Conservation (phyloP, 2,329 filamentous ascomycete species). For the Elsinoe necatrix region DNA sequence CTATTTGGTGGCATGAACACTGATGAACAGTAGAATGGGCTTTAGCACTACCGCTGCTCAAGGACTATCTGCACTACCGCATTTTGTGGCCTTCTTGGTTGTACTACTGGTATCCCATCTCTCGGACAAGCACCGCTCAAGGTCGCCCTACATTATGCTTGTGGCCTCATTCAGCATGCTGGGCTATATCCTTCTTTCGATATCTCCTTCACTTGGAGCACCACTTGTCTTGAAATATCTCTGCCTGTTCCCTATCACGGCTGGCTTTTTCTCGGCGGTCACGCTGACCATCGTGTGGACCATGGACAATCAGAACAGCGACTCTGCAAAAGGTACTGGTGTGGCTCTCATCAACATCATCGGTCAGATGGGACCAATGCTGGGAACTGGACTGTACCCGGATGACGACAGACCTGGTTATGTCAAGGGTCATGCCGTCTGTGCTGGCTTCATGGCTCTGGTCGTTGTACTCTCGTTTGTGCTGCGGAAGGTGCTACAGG, state of each 20-base stretch:
- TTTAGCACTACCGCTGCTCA: constrained; percentile 60
- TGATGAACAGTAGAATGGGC: constrained; percentile 50
- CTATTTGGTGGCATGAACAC: neutral
- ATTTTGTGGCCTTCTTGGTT: constrained; percentile 62
- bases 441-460: constrained; percentile 42
- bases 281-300: constrained; percentile 82
- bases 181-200: constrained; percentile 40
- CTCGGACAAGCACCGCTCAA: constrained; percentile 58
- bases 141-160: constrained; percentile 58
- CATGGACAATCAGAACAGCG: constrained; percentile 71
- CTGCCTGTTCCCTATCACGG: constrained; percentile 67
- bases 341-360: constrained; percentile 75
- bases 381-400: constrained; percentile 48
- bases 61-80: constrained; percentile 72
- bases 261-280: constrained; percentile 77
- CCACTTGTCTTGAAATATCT: constrained; percentile 51
- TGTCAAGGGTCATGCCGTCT: constrained; percentile 42
- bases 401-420: constrained; percentile 42
- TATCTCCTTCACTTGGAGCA: constrained; percentile 33
- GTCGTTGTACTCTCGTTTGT: constrained; percentile 37
- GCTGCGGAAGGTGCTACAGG: constrained; percentile 35
- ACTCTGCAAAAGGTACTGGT: constrained; percentile 62
- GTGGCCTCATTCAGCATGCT: constrained; percentile 60
- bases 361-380: constrained; percentile 67
- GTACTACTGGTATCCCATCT: constrained; percentile 64